Conservation (phyloP, 2,329 filamentous ascomycete genomes). For the Sporothrix schenckii region DNA sequence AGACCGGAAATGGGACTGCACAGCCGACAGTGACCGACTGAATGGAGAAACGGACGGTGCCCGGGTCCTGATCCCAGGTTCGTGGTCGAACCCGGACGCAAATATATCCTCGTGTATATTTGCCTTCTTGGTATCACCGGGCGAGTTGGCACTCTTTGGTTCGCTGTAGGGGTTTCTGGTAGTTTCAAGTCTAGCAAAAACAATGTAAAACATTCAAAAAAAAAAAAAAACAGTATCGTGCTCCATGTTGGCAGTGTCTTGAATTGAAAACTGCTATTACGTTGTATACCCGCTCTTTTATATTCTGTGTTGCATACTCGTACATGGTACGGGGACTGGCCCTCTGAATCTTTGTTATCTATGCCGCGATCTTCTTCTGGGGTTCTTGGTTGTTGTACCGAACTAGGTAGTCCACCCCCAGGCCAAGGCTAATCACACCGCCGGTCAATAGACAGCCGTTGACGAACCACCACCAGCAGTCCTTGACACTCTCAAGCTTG, state of each 20-base stretch:
- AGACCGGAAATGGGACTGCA: not conserved
- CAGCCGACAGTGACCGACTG: not conserved
- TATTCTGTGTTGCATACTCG: slow-evolving; percentile 12
- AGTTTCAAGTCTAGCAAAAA: slow-evolving; percentile 20
- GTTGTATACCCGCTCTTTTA: not conserved
- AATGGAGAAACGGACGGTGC: not conserved
- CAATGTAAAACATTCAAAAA: slow-evolving; percentile 22
- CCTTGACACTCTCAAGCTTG: slow-evolving; percentile 65
- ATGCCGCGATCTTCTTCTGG: slow-evolving; percentile 12
- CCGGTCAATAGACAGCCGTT: slow-evolving; percentile 72
- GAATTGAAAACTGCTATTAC: not conserved
- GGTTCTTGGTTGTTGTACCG: slow-evolving; percentile 46
- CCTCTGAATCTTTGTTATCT: not conserved
- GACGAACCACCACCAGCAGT: slow-evolving; percentile 78
- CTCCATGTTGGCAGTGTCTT: not conserved
- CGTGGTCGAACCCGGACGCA: not conserved
- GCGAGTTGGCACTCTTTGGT: not conserved
- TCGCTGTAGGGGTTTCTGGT: not conserved
- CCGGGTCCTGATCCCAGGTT: not conserved
- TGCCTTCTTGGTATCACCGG: not conserved
- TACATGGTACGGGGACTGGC: not conserved
- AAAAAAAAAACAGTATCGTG: too few species aligned
- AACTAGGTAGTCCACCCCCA: slow-evolving; percentile 63
- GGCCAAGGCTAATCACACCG: slow-evolving; percentile 61
- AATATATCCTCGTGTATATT: not conserved